Evolutionary conservation across 2,329 filamentous ascomycete species (phyloP).

Genomic region (Coleophoma crateriformis): DNA sequence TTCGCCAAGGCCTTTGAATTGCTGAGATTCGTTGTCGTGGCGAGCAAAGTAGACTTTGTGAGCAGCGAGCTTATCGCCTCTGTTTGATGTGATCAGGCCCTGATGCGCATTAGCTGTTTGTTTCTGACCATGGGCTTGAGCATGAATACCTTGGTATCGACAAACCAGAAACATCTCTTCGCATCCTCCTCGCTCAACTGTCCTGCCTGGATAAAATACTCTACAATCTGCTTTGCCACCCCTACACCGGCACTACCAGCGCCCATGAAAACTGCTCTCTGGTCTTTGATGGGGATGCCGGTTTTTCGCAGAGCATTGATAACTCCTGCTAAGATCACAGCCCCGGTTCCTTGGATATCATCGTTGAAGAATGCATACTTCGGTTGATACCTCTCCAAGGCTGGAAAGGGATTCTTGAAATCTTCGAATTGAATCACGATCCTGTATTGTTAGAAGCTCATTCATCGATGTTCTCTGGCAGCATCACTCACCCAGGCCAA

Average conservation of each 20-base stretch:
- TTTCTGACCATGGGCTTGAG: not conserved
- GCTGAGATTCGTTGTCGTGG: slow-evolving; percentile 27
- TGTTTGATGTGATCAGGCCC: slow-evolving; percentile 64
- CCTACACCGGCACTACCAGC: slow-evolving; percentile 77
- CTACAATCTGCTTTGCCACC: slow-evolving; percentile 78
- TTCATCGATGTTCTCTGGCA: slow-evolving; percentile 73
- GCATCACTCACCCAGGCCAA: slow-evolving; percentile 76
- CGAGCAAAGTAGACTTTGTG: slow-evolving; percentile 42
- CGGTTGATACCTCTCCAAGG: slow-evolving; percentile 68
- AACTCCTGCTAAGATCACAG: slow-evolving; percentile 77
- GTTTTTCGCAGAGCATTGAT: slow-evolving; percentile 68
- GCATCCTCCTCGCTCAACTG: slow-evolving; percentile 66
- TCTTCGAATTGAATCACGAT: slow-evolving; percentile 63
- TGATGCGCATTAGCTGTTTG: slow-evolving; percentile 26
- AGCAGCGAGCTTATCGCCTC: slow-evolving; percentile 66
- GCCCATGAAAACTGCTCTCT: slow-evolving; percentile 72
- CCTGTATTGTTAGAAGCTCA: slow-evolving; percentile 47
- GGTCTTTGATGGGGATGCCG: slow-evolving; percentile 57
- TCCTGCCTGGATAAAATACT: slow-evolving; percentile 60
- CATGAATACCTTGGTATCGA: slow-evolving; percentile 46
- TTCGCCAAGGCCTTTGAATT: slow-evolving; percentile 55
- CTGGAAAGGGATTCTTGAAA: slow-evolving; percentile 52
- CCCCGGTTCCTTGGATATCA: slow-evolving; percentile 84
- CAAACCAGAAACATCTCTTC: slow-evolving; percentile 65
- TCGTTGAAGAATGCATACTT: slow-evolving; percentile 86